These are phyloP conservation scores for Termitomyces sp. DNA, from an alignment of 768 basidiomycete genomes.

Conservation along the genomic window DNA sequence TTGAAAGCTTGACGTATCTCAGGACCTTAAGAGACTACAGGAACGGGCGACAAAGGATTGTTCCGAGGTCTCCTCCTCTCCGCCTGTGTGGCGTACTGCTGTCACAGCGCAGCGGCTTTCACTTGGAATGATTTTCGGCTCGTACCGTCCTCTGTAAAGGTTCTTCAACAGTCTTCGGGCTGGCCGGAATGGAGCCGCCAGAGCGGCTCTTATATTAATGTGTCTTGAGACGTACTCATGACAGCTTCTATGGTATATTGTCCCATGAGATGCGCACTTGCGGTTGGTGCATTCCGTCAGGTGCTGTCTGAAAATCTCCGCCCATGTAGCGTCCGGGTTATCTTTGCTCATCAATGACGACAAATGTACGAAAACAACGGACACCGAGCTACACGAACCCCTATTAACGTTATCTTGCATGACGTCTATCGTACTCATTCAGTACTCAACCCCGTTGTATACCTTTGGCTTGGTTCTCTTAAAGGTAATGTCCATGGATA, in stretches of 20 bases:
- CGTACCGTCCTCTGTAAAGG: not conserved
- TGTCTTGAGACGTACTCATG: too few relatives aligned
- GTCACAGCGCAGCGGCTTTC: not conserved
- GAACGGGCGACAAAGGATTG: not conserved
- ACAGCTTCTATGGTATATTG: not conserved
- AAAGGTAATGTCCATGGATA: not conserved
- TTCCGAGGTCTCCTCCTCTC: too few relatives aligned
- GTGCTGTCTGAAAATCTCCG: not conserved
- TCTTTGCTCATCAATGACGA: conserved; percentile 10
- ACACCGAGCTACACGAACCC: not conserved
- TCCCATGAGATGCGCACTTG: not conserved
- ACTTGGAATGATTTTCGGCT: too few relatives aligned
- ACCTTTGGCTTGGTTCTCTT: not conserved
- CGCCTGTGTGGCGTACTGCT: too few relatives aligned
- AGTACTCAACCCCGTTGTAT: not conserved
- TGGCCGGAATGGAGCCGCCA: too few relatives aligned
- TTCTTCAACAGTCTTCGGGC: not conserved
- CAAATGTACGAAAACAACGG: conserved; percentile 3
- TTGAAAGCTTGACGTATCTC: too few relatives aligned
- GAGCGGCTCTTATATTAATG: too few relatives aligned
- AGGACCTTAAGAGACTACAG: too few relatives aligned
- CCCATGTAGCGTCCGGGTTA: not conserved
- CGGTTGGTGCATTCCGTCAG: not conserved
- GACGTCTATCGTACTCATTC: too few relatives aligned
- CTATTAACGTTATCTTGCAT: not conserved